phyloP scores from a whole-genome alignment of 83 land plant species.

The Picea abies region DNA sequence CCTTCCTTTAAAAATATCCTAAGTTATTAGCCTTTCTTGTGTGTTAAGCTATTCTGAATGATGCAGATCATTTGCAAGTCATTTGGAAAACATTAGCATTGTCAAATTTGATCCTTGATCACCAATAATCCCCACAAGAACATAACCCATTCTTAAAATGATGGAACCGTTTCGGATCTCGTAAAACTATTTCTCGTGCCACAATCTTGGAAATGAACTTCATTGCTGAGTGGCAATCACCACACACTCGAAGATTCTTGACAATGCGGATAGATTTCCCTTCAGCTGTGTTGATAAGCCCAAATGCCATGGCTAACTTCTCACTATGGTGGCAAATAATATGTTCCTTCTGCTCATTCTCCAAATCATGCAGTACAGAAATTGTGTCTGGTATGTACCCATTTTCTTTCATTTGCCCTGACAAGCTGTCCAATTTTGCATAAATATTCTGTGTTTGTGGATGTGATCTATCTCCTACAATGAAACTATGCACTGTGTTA shows the following conservation, averaged over 20 bases:
- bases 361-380: slow-evolving; percentile 2
- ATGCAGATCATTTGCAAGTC: no score
- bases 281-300: not conserved
- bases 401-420: not conserved
- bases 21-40: no score
- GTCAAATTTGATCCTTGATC: not conserved
- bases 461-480: slow-evolving; percentile 9
- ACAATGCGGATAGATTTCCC: slow-evolving; percentile 1
- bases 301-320: slow-evolving; percentile 9
- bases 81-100: no score
- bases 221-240: slow-evolving; percentile 7
- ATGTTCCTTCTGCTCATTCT: slow-evolving; percentile 3
- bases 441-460: slow-evolving; percentile 9
- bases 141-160: slow-evolving; percentile 6
- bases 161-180: not conserved
- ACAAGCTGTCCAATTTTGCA: slow-evolving; percentile 2
- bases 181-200: not conserved
- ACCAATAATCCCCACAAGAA: slow-evolving; percentile 17
- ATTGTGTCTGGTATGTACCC: slow-evolving; percentile 5
- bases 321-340: slow-evolving; percentile 12
- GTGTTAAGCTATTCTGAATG: no score
- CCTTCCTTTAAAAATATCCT: no score
- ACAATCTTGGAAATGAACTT: slow-evolving; percentile 7
- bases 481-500: not conserved
- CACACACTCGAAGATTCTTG: slow-evolving; percentile 8